Conservation (phyloP, 306 rosid species). For the Dalbergia oliveri region DNA sequence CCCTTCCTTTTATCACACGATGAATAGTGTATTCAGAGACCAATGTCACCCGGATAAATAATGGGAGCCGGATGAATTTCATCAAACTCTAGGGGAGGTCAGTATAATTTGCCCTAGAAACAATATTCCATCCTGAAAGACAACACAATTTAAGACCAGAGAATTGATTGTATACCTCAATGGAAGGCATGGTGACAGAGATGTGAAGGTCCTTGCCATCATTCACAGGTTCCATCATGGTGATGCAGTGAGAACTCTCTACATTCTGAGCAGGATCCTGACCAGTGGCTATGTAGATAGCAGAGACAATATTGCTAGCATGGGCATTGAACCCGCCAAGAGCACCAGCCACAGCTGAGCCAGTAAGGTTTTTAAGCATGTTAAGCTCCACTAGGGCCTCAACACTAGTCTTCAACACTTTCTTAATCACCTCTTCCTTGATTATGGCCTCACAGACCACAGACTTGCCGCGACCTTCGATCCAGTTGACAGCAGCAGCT, state of each 20-base stretch:
- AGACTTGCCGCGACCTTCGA: constrained; percentile 80
- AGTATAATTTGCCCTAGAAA: background rate
- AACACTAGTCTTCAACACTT: constrained; percentile 72
- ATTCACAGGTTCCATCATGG: constrained; percentile 79
- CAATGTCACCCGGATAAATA: too few relatives aligned
- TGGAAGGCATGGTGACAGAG: constrained; percentile 79
- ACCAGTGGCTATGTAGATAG: constrained; percentile 78
- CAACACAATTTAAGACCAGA: background rate
- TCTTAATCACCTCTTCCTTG: constrained; percentile 68
- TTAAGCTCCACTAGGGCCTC: constrained; percentile 70
- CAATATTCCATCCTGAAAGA: constrained; percentile 3
- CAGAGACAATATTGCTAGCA: constrained; percentile 84
- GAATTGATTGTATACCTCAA: constrained; percentile 59
- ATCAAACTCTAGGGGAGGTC: too few relatives aligned
- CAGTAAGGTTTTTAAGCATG: constrained; percentile 77
- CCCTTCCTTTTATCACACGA: too few relatives aligned
- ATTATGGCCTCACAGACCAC: constrained; percentile 75
- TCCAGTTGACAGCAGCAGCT: constrained; percentile 78
- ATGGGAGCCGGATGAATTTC: too few relatives aligned
- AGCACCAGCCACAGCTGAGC: constrained; percentile 78
- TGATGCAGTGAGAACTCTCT: constrained; percentile 80
- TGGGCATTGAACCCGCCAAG: constrained; percentile 84
- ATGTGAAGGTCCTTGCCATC: constrained; percentile 75
- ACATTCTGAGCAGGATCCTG: constrained; percentile 90
- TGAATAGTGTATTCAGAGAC: too few relatives aligned